Evolutionary conservation across 1,139 yeast genomes (phyloP), one percentile per base, ranked within the genome.

Genomic region (Blastobotrys proliferans): DNA sequence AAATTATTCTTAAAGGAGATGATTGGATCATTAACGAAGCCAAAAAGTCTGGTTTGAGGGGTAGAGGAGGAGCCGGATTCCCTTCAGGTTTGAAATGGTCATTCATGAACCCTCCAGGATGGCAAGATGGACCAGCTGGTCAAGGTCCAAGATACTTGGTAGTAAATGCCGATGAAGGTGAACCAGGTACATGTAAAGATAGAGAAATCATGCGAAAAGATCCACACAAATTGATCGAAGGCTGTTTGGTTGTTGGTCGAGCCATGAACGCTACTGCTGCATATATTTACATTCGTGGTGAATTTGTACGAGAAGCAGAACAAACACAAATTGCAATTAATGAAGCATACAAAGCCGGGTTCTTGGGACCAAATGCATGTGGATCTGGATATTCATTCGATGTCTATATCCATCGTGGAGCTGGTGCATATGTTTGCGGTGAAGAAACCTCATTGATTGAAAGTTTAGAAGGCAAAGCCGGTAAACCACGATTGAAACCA

Each of bases 201-300:
- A 75, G 95, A 62, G 95, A 85, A 65, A 86, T 85, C 59, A 81
- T 85, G 59, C 76, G 94, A 65, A 85, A 85, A 66, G 94, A 85
- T 61, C 95, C 95, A 38, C 95, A 85, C 64, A 85, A 85, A 70
- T 78, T 85, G 51, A 83, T 85, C 43, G 95, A 85, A 66, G 95
- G 95, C 18, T 85, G 95, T 69, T 69, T 85, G 47, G 73, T 86
- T 47, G 86, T 92, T 22, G 95, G 95, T 45, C 76, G 95, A 54
- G 95, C 85, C 43, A 85, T 85, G 95, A 86, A 85, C 65, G 94
- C 95, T 34, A 81, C 94, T 40, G 95, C 94, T 49, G 95, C 94
- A 42, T 85, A 85, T 67, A 85, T 85, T 54, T 85, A 85, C 68
- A 84, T 85, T 57, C 77, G 94, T 67, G 95, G 95, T 47, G 95